phyloP scores from a whole-genome alignment of 805 yeast genomes.

The Wickerhamiella cacticola region DNA sequence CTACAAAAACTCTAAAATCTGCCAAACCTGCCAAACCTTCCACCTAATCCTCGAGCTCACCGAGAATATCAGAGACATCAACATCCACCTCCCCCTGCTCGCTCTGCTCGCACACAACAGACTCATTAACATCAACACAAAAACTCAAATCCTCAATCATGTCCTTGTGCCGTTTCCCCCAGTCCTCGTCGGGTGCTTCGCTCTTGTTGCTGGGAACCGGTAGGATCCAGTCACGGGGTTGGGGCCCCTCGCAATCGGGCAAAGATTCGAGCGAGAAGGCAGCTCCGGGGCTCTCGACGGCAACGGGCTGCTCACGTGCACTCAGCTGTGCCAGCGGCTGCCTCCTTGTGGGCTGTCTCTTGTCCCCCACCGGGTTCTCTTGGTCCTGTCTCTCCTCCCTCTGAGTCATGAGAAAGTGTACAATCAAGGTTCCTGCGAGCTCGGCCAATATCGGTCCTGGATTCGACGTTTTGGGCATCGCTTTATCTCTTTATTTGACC shows the following conservation, averaged over 20 bases:
- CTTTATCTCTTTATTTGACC: slow-evolving; percentile 61
- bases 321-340: slow-evolving; percentile 6
- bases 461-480: slow-evolving; percentile 91
- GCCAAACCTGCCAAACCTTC: too few relatives aligned
- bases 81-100: slow-evolving; percentile 1
- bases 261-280: not conserved
- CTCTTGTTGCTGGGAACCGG: slow-evolving; percentile 4
- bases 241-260: slow-evolving; percentile 4
- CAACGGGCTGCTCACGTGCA: not conserved
- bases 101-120: not conserved
- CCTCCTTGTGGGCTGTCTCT: not conserved
- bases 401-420: slow-evolving; percentile 18
- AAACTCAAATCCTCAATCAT: slow-evolving; percentile 9
- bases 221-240: slow-evolving; percentile 10
- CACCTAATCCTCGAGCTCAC: not conserved
- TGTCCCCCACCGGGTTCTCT: not conserved
- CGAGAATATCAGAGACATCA: not conserved
- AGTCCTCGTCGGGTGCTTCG: not conserved
- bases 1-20: too few relatives aligned
- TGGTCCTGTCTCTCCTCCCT: not conserved
- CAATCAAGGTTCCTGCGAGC: slow-evolving; percentile 63
- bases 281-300: not conserved
- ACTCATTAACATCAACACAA: slow-evolving; percentile 1
- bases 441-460: slow-evolving; percentile 99
- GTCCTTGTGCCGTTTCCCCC: not conserved